A percentile compares a stretch with the other conserved stretches of the same genome.
These are phyloP conservation scores for Adansonia rubrostipa DNA, from an alignment of 441 rosid species.

Conservation along the genomic window DNA sequence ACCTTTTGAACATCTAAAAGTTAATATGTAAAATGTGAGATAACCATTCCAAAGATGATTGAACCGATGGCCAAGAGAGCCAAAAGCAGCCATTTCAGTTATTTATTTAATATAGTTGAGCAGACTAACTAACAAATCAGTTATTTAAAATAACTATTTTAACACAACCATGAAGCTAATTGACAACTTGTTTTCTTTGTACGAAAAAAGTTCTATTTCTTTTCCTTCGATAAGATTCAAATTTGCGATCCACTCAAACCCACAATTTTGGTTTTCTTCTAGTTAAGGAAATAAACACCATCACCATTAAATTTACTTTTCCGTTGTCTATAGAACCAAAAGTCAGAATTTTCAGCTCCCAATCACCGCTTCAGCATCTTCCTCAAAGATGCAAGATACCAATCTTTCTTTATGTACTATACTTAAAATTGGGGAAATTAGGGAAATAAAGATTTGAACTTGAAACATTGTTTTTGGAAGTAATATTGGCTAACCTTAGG, in stretches of 20 bases:
- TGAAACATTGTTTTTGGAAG: not conserved
- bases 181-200: slow-evolving; percentile 8
- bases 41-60: slow-evolving; percentile 14
- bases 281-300: not conserved
- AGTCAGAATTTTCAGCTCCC: not conserved
- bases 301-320: not conserved
- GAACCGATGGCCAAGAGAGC: not conserved
- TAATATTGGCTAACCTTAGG: not conserved
- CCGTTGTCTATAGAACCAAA: not conserved
- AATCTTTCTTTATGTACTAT: not conserved
- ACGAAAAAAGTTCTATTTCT: not conserved
- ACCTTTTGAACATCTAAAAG: slow-evolving; percentile 15
- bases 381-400: not conserved
- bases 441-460: not conserved
- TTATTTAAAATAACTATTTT: not conserved
- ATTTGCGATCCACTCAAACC: not conserved
- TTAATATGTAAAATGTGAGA: not conserved
- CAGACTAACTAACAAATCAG: not conserved
- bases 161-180: not conserved
- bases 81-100: not conserved
- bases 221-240: not conserved
- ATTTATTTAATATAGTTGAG: not conserved
- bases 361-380: slow-evolving; percentile 5
- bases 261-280: not conserved
- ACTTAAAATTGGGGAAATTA: not conserved